Evolutionary conservation across 2,329 filamentous ascomycete species (phyloP).

Genomic region (Plenodomus tracheiphilus): DNA sequence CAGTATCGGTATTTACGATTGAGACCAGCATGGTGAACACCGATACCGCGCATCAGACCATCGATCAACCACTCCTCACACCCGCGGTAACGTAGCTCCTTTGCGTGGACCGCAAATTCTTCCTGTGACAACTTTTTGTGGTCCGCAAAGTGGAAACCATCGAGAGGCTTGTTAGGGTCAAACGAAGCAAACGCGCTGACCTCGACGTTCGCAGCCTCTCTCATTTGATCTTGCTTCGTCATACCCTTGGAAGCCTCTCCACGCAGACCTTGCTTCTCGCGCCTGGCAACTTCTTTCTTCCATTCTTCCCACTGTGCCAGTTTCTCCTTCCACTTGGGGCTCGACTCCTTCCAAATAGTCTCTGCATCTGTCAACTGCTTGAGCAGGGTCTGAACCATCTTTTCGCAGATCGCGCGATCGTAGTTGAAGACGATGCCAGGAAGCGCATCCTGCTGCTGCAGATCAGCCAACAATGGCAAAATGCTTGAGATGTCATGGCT

Average conservation of each 20-base stretch:
- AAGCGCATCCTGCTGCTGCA: conserved; percentile 66
- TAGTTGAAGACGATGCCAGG: conserved; percentile 80
- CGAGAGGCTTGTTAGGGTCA: conserved; percentile 65
- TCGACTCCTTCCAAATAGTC: conserved; percentile 58
- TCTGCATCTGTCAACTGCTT: conserved; percentile 60
- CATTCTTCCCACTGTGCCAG: conserved; percentile 62
- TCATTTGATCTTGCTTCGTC: conserved; percentile 60
- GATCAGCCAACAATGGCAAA: conserved; percentile 61
- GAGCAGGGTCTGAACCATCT: conserved; percentile 57
- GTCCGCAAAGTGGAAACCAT: conserved; percentile 69
- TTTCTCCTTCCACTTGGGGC: conserved; percentile 63
- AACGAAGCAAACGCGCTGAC: conserved; percentile 64
- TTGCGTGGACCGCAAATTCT: conserved; percentile 62
- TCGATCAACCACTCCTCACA: conserved; percentile 60
- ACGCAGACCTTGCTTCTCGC: conserved; percentile 50
- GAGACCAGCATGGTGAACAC: conserved; percentile 79
- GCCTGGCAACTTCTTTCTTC: conserved; percentile 53
- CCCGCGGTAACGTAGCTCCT: conserved; percentile 55
- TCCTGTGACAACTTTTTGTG: conserved; percentile 59
- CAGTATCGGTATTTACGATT: conserved; percentile 74
- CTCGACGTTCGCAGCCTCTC: conserved; percentile 61
- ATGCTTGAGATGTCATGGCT: conserved; percentile 48
- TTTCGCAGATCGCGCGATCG: conserved; percentile 67
- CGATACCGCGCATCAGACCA: conserved; percentile 68
- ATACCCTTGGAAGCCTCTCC: conserved; percentile 51